Percentiles rank a stretch among this genome's conserved stretches.
phyloP scores from a whole-genome alignment of 371 early-diverging fungal genomes.

The Zychaea mexicana region DNA sequence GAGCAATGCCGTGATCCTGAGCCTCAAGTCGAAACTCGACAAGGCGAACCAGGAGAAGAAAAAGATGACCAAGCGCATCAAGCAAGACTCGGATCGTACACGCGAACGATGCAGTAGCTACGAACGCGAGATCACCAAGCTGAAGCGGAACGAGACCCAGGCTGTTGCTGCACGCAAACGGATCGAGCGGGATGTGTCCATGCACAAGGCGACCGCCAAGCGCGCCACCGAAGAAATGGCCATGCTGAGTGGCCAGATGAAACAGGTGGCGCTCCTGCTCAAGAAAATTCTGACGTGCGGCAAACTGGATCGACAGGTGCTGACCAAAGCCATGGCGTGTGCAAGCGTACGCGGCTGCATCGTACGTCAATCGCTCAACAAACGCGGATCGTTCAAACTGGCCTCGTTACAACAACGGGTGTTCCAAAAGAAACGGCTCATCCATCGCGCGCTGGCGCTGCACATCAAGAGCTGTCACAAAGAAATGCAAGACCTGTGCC shows the following conservation, averaged over 20 bases:
- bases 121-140: constrained; percentile 68
- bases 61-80: constrained; percentile 72
- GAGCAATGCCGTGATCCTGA: constrained; percentile 46
- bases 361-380: constrained; percentile 10
- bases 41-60: constrained; percentile 70
- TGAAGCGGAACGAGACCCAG: constrained; percentile 62
- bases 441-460: constrained; percentile 14
- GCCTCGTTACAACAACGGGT: constrained; percentile 28
- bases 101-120: constrained; percentile 62
- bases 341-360: constrained; percentile 54
- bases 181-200: constrained; percentile 26
- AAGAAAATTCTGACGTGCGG: constrained; percentile 28
- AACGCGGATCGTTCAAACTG: constrained; percentile 7
- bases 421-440: constrained; percentile 30
- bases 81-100: constrained; percentile 65
- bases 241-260: constrained; percentile 28
- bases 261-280: constrained; percentile 33
- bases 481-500: background rate
- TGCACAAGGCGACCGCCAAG: constrained; percentile 28
- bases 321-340: constrained; percentile 39
- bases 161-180: constrained; percentile 19
- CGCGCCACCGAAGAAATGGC: constrained; percentile 34
- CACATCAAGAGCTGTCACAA: background rate
- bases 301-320: constrained; percentile 38
- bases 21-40: constrained; percentile 50